A percentile compares a stretch with the other conserved stretches of the same genome.
Conservation (phyloP, 2,329 filamentous ascomycete genomes). For the Pseudogymnoascus sp. region DNA sequence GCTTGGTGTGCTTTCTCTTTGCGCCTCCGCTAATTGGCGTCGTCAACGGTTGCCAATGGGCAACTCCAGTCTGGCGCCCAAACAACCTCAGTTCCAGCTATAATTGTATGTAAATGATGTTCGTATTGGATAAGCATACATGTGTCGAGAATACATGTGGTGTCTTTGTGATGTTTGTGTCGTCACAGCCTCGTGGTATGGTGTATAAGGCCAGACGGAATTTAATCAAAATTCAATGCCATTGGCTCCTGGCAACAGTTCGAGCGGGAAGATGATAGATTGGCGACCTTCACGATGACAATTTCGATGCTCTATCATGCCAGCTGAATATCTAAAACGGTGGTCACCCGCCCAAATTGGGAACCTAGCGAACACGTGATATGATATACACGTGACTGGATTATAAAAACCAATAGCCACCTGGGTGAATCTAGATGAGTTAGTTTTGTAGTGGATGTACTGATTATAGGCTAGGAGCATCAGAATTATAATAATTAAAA, state of each 20-base stretch:
- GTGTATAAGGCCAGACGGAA: neutral
- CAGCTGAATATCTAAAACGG: neutral
- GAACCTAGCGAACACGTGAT: neutral
- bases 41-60: neutral
- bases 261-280: neutral
- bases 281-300: neutral
- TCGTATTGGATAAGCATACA: neutral
- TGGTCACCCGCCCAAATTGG: neutral
- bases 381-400: neutral
- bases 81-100: neutral
- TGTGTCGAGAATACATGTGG: neutral
- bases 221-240: neutral
- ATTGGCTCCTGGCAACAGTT: neutral
- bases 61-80: neutral
- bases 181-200: neutral
- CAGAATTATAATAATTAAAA: neutral
- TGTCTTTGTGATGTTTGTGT: neutral
- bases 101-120: neutral
- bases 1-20: neutral
- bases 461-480: neutral
- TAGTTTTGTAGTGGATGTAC: neutral
- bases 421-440: neutral
- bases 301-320: neutral
- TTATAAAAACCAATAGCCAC: neutral
- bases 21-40: neutral